Conservation (phyloP, 2,329 filamentous ascomycete genomes). For the Escovopsis sp. region DNA sequence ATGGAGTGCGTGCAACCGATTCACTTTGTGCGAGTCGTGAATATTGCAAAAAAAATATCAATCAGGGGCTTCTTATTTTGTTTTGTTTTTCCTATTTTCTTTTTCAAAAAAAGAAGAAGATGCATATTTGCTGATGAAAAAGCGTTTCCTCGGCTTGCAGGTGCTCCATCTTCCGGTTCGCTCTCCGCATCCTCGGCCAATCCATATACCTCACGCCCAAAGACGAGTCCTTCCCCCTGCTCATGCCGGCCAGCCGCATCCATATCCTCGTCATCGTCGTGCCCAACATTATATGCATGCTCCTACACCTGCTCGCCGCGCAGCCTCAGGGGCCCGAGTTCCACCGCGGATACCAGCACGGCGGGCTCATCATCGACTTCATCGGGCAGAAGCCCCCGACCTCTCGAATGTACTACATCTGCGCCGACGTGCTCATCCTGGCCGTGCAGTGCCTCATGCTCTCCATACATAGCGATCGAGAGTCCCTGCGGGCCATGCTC, state of each 20-base stretch:
- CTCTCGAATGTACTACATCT: conserved; percentile 38
- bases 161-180: conserved; percentile 49
- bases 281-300: conserved; percentile 45
- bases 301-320: conserved; percentile 42
- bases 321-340: conserved; percentile 44
- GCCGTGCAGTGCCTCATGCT: conserved; percentile 49
- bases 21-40: neutral
- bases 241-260: conserved; percentile 39
- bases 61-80: neutral
- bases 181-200: conserved; percentile 44
- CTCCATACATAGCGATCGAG: conserved; percentile 45
- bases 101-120: neutral
- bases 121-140: neutral
- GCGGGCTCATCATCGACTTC: conserved; percentile 53
- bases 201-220: conserved; percentile 51
- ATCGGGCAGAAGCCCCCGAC: conserved; percentile 50
- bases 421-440: conserved; percentile 42
- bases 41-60: too few species aligned
- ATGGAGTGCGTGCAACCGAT: conserved; percentile 41
- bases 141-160: conserved; percentile 20
- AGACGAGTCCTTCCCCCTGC: conserved; percentile 38
- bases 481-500: conserved; percentile 37
- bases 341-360: conserved; percentile 50
- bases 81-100: neutral
- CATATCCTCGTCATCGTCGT: conserved; percentile 44